Conservation (phyloP, 192 early-diverging fungal genomes). For the Blastocladiella britannica region DNA sequence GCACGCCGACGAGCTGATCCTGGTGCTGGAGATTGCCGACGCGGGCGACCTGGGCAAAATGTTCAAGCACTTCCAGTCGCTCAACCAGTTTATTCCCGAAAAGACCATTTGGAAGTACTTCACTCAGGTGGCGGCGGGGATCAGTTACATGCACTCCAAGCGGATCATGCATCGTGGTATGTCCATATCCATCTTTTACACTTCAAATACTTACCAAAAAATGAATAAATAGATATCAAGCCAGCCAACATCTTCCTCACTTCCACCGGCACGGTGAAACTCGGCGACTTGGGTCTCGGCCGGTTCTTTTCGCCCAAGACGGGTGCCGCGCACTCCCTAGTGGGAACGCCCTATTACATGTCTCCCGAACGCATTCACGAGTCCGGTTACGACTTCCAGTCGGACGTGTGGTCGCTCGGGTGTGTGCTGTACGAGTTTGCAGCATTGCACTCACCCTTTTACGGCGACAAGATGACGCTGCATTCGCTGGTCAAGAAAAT, state of each 20-base stretch:
- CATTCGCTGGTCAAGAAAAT: constrained; percentile 5
- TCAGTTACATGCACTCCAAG: constrained; percentile 3
- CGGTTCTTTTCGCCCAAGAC: constrained; percentile 4
- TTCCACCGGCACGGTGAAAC: constrained; percentile 2
- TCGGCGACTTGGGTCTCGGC: constrained; percentile 6
- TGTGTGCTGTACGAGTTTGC: constrained; percentile 7
- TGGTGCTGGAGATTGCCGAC: constrained; percentile 6
- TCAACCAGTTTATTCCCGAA: constrained; percentile 5
- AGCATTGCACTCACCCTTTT: constrained; percentile 6
- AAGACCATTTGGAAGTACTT: constrained; percentile 7
- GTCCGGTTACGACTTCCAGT: constrained; percentile 7
- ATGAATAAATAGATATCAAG: constrained; percentile 7
- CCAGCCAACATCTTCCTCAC: constrained; percentile 7
- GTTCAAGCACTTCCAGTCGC: constrained; percentile 6
- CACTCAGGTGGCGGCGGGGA: constrained; percentile 2
- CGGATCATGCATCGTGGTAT: constrained; percentile 5
- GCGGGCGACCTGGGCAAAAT: constrained; percentile 5
- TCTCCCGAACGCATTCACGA: constrained; percentile 6
- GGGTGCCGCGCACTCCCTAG: constrained; percentile 4
- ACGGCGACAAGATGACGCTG: constrained; percentile 8
- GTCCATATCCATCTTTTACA: no score
- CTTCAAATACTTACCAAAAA: no score
- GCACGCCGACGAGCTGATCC: constrained; percentile 5
- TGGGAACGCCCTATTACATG: constrained; percentile 8
- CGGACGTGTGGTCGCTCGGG: constrained; percentile 6